Base-by-base conservation (phyloP, 306 rosid species). In the Alnus rubra region DNA sequence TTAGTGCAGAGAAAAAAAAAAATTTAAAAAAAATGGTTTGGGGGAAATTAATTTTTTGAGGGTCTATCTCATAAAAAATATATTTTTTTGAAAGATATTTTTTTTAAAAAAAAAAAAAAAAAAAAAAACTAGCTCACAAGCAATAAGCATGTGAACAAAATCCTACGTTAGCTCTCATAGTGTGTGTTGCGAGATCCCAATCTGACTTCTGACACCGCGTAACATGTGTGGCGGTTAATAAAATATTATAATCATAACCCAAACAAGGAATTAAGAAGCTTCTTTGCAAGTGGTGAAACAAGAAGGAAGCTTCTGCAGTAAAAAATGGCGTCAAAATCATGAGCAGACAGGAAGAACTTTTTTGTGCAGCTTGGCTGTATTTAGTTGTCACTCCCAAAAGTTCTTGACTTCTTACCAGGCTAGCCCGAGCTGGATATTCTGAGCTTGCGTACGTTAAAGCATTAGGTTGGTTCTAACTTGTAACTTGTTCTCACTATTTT, bases 341-440 rank as follows among this genome's bases (percentile, higher is more conserved):
- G 54, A 76, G 77, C 69, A 80, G 87, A 88, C 74, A 88, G 49
- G 77, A 55, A 48, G 86, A 76, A 81, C 84, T 86, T 81, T 74
- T 70, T 39, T 75, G 90, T 54, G 88, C 84, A 68, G 67, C 77
- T 77, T 75, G 79, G 92, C 83, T 89, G 92, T 84, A 82, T 83
- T 86, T 70, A 76, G 81, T 85, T 88, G 92, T 88, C 87, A 74
- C 76, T 9, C 18, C 15, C 2, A 44, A 33, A 79, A 51, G 45
- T 45, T 79, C 63, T 19, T 6, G 2, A 69, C 47, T 39, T 16
- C 7, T 42, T 44, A 39, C 72, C 51, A 42, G 4, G 35, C 2
- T 74, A 75, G 15, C 2, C 49, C 0, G 10, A 71, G 30, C 60
- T 67, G 60, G 35, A 35, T 51, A 48, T 2, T 23, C 67, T 80